Conservation (phyloP, 2,329 filamentous ascomycete genomes). For the Fusarium pseudocircinatum region DNA sequence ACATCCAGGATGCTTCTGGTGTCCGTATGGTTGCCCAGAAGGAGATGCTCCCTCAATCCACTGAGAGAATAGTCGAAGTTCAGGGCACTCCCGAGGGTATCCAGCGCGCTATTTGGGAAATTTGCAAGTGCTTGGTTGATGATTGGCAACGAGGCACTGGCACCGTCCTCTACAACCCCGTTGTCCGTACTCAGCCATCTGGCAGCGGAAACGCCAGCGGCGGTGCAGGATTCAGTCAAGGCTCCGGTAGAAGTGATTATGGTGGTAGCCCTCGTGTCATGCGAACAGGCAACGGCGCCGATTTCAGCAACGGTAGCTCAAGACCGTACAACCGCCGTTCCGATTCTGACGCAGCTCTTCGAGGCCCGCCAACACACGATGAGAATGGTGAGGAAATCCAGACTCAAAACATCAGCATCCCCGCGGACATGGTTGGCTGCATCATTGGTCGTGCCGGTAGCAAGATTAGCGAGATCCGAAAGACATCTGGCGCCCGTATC, state of each 20-base stretch:
- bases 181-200: conserved; percentile 81
- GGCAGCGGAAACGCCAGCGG: conserved; percentile 56
- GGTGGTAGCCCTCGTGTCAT: conserved; percentile 76
- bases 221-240: conserved; percentile 50
- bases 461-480: conserved; percentile 99
- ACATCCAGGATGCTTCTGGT: conserved; percentile 95
- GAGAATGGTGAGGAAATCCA: conserved; percentile 98
- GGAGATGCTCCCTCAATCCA: conserved; percentile 99
- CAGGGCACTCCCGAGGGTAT: conserved; percentile 95
- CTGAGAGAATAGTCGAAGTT: conserved; percentile 96
- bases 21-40: conserved; percentile 99
- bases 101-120: conserved; percentile 97
- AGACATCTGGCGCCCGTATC: conserved; percentile 95
- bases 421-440: conserved; percentile 99
- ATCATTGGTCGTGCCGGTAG: conserved; percentile 95
- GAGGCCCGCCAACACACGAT: conserved; percentile 86
- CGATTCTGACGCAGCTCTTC: conserved; percentile 81
- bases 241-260: conserved; percentile 62
- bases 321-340: conserved; percentile 81
- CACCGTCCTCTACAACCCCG: conserved; percentile 97
- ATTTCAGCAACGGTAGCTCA: conserved; percentile 84
- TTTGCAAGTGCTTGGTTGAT: conserved; percentile 97
- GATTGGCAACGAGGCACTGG: conserved; percentile 98
- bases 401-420: conserved; percentile 99
- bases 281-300: conserved; percentile 96